Percentiles rank a stretch among this genome's conserved stretches.
These are phyloP conservation scores for Mycena amicta DNA, from an alignment of 768 basidiomycete species.

Conservation along the genomic window DNA sequence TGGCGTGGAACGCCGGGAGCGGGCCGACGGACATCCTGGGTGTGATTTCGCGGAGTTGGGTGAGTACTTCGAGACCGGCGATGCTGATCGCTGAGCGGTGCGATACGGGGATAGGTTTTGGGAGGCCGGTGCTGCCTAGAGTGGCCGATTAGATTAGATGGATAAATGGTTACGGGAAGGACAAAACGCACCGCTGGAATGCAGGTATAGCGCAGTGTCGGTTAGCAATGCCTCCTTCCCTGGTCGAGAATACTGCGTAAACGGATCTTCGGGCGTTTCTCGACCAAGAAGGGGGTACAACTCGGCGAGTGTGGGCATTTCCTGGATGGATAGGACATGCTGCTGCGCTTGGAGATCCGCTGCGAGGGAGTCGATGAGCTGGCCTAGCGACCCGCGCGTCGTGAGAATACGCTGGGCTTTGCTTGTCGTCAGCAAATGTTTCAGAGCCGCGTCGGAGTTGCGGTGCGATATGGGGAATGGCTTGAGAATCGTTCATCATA, in stretches of 20 bases:
- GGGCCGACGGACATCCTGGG: slow-evolving; percentile 4
- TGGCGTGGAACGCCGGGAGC: slow-evolving; percentile 42
- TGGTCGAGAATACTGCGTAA: slow-evolving; percentile 29
- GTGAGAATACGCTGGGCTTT: slow-evolving; percentile 39
- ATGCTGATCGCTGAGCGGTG: neutral
- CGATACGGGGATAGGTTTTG: neutral
- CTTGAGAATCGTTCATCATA: no score
- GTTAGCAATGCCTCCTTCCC: slow-evolving; percentile 17
- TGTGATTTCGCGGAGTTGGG: neutral
- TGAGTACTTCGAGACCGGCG: neutral
- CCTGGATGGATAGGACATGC: slow-evolving; percentile 29
- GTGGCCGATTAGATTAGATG: neutral
- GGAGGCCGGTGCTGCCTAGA: slow-evolving; percentile 1
- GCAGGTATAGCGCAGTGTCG: slow-evolving; percentile 39
- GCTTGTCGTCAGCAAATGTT: slow-evolving; percentile 39
- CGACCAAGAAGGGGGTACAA: slow-evolving; percentile 45
- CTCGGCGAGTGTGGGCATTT: slow-evolving; percentile 33
- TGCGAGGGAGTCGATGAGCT: slow-evolving; percentile 33
- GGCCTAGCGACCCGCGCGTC: slow-evolving; percentile 27
- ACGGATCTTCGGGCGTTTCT: slow-evolving; percentile 34
- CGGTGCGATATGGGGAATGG: slow-evolving; percentile 44
- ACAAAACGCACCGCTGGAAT: slow-evolving; percentile 36
- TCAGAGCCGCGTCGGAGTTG: slow-evolving; percentile 38
- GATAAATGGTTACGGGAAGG: slow-evolving; percentile 1
- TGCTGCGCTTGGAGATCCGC: slow-evolving; percentile 20